Conservation (phyloP, 371 early-diverging fungal genomes). For the Mucor indicus region DNA sequence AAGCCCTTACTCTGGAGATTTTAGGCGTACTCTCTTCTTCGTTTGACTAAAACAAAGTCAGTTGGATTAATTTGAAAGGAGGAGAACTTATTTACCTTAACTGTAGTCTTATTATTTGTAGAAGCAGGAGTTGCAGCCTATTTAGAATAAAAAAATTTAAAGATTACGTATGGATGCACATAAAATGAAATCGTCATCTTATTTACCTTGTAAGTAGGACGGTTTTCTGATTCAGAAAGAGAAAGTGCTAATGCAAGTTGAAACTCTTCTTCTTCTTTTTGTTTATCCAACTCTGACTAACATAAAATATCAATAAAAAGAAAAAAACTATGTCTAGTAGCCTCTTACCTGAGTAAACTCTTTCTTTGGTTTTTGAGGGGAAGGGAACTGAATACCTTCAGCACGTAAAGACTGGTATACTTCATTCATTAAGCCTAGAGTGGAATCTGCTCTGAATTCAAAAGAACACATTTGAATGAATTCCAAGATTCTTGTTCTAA, state of each 20-base stretch:
- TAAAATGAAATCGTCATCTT: too few relatives aligned
- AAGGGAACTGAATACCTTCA: conserved; percentile 72
- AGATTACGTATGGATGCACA: conserved; percentile 20
- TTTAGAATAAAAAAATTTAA: conserved; percentile 2
- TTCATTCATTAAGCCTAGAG: conserved; percentile 85
- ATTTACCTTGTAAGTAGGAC: conserved; percentile 40
- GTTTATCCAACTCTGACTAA: conserved; percentile 64
- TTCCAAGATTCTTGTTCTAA: conserved; percentile 77
- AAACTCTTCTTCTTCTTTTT: conserved; percentile 89
- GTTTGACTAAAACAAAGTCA: not conserved
- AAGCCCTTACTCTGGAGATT: conserved; percentile 73
- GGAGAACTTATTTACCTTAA: too few relatives aligned
- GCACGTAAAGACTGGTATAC: conserved; percentile 67
- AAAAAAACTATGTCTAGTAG: not conserved
- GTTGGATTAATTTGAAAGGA: not conserved
- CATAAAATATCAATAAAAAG: not conserved
- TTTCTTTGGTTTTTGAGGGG: conserved; percentile 80
- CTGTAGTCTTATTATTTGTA: not conserved
- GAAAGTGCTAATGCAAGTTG: conserved; percentile 91
- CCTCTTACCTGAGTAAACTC: conserved; percentile 55
- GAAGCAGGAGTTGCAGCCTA: conserved; percentile 23
- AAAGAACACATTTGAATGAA: conserved; percentile 89
- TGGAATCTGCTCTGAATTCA: conserved; percentile 78
- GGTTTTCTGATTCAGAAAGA: conserved; percentile 68
- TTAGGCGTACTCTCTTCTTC: conserved; percentile 30